phyloP scores from a whole-genome alignment of 164 flowering plant genomes.

The Kalanchoe fedtschenkoi region DNA sequence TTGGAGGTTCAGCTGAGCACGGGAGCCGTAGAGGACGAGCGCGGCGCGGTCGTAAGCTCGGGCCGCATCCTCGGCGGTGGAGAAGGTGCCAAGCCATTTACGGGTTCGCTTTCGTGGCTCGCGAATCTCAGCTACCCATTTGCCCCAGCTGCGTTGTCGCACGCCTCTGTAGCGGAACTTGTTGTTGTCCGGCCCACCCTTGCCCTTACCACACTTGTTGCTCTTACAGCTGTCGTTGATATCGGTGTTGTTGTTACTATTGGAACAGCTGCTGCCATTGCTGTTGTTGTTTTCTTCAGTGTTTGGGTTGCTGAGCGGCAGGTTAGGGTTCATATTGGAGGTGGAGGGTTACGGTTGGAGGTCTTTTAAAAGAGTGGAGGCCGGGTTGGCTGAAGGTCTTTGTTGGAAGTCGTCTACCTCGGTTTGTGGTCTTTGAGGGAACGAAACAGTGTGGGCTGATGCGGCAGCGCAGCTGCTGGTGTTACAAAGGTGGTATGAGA shows the following conservation, averaged over 20 bases:
- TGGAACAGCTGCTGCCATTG: conserved; percentile 10
- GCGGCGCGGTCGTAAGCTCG: conserved; percentile 96
- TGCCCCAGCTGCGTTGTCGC: conserved; percentile 91
- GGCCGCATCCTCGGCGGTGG: conserved; percentile 95
- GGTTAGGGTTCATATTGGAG: no score
- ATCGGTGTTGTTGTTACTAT: conserved; percentile 6
- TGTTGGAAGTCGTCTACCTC: neutral
- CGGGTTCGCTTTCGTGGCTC: conserved; percentile 77
- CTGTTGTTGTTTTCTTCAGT: neutral
- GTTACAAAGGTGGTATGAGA: conserved; percentile 3
- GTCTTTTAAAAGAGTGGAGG: neutral
- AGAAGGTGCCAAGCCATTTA: conserved; percentile 89
- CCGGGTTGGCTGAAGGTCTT: no score
- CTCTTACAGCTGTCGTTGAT: conserved; percentile 9
- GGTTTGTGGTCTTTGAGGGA: neutral
- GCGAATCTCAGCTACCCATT: conserved; percentile 97
- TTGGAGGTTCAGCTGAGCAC: conserved; percentile 83
- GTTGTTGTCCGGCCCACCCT: conserved; percentile 86
- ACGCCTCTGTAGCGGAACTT: conserved; percentile 84
- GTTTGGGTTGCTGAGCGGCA: neutral
- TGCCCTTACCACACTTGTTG: conserved; percentile 49
- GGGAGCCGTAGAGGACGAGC: conserved; percentile 58
- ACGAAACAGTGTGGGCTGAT: neutral
- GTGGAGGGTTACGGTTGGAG: neutral
- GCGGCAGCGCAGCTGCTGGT: conserved; percentile 10